These are phyloP conservation scores for Eudorina sp. DNA, from an alignment of 139 green algal genomes.

Conservation along the genomic window DNA sequence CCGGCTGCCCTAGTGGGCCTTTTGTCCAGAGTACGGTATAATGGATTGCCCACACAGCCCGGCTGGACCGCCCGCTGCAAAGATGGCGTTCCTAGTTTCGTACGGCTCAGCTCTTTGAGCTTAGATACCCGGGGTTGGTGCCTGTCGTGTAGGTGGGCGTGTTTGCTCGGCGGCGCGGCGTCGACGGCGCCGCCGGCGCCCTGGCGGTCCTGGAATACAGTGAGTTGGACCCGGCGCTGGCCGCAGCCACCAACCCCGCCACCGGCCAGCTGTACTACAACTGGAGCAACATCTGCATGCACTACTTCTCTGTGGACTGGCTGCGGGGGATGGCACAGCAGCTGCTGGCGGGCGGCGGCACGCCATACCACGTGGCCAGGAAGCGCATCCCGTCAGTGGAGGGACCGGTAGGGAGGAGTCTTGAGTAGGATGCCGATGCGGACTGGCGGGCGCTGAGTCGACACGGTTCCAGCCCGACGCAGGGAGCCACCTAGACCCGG, in stretches of 20 bases:
- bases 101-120: no score
- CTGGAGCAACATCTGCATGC: constrained; percentile 97
- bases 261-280: constrained; percentile 80
- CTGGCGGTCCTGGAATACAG: constrained; percentile 93
- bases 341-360: constrained; percentile 5
- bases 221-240: constrained; percentile 82
- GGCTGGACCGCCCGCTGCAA: no score
- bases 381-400: constrained; percentile 85
- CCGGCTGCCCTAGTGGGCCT: no score
- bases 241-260: constrained; percentile 71
- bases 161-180: constrained; percentile 52
- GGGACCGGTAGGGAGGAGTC: background rate
- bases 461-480: no score
- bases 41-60: no score
- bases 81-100: no score
- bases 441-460: no score
- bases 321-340: constrained; percentile 65
- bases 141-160: constrained; percentile 61
- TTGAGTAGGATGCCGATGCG: no score
- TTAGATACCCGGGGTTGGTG: background rate
- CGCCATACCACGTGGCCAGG: constrained; percentile 89
- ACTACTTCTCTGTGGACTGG: constrained; percentile 91
- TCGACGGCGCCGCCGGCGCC: background rate
- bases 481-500: no score
- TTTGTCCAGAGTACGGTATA: no score